Evolutionary conservation across 2,329 filamentous ascomycete species (phyloP).

Genomic region (Tricladium varicosporioides): DNA sequence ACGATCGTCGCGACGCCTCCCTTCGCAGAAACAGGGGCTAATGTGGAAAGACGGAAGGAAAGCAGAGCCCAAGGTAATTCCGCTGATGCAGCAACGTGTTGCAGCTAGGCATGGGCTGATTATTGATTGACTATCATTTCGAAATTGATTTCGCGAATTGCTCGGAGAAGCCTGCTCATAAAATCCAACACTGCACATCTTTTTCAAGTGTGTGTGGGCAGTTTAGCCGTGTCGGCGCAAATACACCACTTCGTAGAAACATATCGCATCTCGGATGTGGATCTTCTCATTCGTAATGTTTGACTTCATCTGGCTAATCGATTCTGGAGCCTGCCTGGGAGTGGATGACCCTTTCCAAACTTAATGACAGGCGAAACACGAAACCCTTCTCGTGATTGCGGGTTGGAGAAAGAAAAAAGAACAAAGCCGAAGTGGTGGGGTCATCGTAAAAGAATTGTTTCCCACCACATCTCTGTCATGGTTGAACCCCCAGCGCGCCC

Average conservation of each 20-base stretch:
- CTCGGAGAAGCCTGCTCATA: constrained; percentile 3
- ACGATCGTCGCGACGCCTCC: constrained; percentile 15
- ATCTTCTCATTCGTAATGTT: not conserved
- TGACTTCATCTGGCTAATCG: constrained; percentile 5
- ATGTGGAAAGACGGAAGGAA: not conserved
- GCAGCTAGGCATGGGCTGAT: constrained; percentile 12
- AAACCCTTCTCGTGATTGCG: not conserved
- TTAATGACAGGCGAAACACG: not conserved
- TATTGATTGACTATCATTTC: constrained; percentile 13
- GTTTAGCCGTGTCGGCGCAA: constrained; percentile 1
- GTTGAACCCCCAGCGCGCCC: not conserved
- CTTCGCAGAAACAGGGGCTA: constrained; percentile 14
- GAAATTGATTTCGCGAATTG: constrained; percentile 3
- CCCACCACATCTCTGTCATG: too few species aligned
- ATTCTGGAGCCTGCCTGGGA: not conserved
- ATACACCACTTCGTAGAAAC: not conserved
- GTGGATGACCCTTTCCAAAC: too few species aligned
- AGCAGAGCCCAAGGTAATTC: constrained; percentile 12
- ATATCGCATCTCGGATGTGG: not conserved
- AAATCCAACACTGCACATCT: not conserved
- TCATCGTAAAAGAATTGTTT: not conserved
- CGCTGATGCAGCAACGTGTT: constrained; percentile 10
- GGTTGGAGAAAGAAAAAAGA: not conserved
- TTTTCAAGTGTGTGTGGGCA: not conserved
- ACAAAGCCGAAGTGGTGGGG: not conserved